phyloP scores from a whole-genome alignment of 768 basidiomycete species.

The Asterophora lycoperdoides region DNA sequence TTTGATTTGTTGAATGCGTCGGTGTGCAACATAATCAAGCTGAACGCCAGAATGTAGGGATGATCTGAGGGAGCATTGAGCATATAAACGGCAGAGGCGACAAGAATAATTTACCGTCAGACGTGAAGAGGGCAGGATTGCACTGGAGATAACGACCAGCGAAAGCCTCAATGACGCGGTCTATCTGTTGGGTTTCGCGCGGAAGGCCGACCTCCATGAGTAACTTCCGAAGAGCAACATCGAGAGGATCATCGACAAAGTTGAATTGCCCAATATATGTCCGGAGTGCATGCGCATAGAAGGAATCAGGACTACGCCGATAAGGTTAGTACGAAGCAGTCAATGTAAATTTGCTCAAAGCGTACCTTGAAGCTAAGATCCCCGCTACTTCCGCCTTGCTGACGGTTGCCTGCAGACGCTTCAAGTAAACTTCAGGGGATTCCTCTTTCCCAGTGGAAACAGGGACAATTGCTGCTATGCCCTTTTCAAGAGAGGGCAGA shows the following conservation, averaged over 20 bases:
- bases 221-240: conserved; percentile 84
- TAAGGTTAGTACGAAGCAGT: background rate
- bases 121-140: conserved; percentile 75
- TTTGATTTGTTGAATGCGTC: conserved; percentile 98
- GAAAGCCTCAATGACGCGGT: conserved; percentile 95
- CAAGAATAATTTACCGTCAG: conserved; percentile 52
- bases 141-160: conserved; percentile 78
- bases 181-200: conserved; percentile 96
- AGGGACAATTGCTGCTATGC: conserved; percentile 38
- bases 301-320: conserved; percentile 56
- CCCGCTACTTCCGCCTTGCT: conserved; percentile 76
- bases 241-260: conserved; percentile 78
- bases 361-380: conserved; percentile 77
- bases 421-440: conserved; percentile 65
- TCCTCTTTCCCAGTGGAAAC: conserved; percentile 56
- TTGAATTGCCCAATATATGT: conserved; percentile 74
- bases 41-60: conserved; percentile 95
- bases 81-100: conserved; percentile 1
- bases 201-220: conserved; percentile 92
- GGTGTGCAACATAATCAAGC: conserved; percentile 97
- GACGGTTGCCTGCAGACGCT: conserved; percentile 57
- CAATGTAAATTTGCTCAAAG: conserved; percentile 2
- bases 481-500: conserved; percentile 40
- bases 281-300: conserved; percentile 65
- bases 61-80: conserved; percentile 52